Conservation (phyloP, 352 stramenopile genomes). For the Globisporangium canariense region DNA sequence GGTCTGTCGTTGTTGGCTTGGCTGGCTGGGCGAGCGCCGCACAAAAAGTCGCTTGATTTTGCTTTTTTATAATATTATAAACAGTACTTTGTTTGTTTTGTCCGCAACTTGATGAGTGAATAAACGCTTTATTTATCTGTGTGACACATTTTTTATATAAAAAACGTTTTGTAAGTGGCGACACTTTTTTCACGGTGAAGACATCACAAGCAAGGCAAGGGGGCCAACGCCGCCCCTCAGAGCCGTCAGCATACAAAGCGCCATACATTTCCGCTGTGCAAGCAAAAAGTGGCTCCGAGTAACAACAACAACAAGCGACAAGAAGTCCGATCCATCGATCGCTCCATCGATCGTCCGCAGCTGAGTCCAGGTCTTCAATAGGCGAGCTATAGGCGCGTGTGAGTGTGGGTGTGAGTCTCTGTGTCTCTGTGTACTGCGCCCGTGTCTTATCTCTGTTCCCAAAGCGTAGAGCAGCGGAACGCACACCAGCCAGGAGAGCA, state of each 20-base stretch:
- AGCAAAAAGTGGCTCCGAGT: background rate
- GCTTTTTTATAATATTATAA: too few species aligned
- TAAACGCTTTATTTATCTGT: too few species aligned
- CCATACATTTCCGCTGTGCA: background rate
- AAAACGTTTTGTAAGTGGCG: too few species aligned
- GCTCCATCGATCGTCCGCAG: background rate
- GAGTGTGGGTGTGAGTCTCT: background rate
- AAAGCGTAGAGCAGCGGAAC: background rate
- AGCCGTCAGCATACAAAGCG: background rate
- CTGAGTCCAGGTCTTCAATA: conserved; percentile 7
- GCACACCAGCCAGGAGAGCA: background rate
- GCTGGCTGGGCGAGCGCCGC: conserved; percentile 3
- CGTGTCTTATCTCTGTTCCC: background rate
- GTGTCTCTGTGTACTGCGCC: background rate
- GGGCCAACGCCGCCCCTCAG: background rate
- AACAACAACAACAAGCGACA: background rate
- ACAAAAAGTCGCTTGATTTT: background rate
- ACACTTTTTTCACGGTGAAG: too few species aligned
- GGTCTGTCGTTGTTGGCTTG: background rate
- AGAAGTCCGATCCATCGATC: background rate
- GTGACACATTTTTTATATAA: too few species aligned
- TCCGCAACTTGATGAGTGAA: too few species aligned
- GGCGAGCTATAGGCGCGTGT: background rate
- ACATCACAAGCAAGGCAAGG: background rate
- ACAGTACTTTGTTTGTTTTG: too few species aligned